phyloP scores from a whole-genome alignment of 1,139 yeast species.

The Pichiaceae sp. region DNA sequence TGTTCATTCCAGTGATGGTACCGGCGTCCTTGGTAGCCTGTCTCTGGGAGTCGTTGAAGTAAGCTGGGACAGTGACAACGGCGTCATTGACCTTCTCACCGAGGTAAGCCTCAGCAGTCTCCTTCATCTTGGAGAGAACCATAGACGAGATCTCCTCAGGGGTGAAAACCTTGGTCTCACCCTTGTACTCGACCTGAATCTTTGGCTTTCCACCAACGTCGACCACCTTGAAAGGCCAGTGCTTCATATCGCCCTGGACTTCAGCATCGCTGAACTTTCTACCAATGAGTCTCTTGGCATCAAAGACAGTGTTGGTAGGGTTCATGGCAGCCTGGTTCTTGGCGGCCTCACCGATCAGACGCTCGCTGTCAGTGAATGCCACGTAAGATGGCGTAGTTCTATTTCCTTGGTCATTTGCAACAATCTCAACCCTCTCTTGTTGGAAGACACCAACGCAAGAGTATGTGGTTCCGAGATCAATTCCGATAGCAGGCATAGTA shows the following conservation, averaged over 20 bases:
- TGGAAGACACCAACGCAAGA: conserved; percentile 75
- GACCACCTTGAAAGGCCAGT: conserved; percentile 66
- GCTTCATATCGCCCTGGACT: conserved; percentile 77
- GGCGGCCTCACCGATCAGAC: conserved; percentile 90
- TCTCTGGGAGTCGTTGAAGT: conserved; percentile 56
- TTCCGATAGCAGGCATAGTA: conserved; percentile 63
- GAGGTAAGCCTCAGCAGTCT: conserved; percentile 79
- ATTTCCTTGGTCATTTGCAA: conserved; percentile 94
- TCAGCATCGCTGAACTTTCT: conserved; percentile 65
- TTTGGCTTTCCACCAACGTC: conserved; percentile 73
- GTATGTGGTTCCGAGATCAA: conserved; percentile 80
- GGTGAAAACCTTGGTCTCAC: conserved; percentile 64
- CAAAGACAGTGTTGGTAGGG: conserved; percentile 73
- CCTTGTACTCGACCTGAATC: conserved; percentile 64
- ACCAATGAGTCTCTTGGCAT: conserved; percentile 82
- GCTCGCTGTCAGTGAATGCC: conserved; percentile 77
- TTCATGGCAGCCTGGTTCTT: conserved; percentile 87
- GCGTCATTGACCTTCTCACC: conserved; percentile 63
- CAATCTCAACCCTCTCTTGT: conserved; percentile 70
- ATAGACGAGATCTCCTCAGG: conserved; percentile 91
- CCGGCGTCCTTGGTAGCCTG: conserved; percentile 60
- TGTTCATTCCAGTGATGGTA: conserved; percentile 52
- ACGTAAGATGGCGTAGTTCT: conserved; percentile 90
- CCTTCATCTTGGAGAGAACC: conserved; percentile 87
- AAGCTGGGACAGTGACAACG: conserved; percentile 65